Conservation (phyloP, 352 stramenopile genomes). For the Phytophthora pini region DNA sequence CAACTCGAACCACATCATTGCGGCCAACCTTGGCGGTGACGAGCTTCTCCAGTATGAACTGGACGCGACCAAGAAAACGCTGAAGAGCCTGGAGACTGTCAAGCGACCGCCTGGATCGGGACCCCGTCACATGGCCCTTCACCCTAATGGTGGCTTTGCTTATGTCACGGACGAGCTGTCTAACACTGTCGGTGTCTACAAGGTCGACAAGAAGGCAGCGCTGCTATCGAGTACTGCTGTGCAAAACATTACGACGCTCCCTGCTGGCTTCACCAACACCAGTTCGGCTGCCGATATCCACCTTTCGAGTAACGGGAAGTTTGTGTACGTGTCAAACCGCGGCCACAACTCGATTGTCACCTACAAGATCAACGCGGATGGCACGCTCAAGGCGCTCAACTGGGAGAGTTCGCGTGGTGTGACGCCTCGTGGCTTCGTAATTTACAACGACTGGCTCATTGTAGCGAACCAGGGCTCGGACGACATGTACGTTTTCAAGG, state of each 20-base stretch:
- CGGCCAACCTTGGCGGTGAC: conserved; percentile 66
- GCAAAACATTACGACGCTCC: conserved; percentile 63
- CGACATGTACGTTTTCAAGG: conserved; percentile 59
- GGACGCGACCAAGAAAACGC: conserved; percentile 40
- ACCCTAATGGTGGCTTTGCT: conserved; percentile 45
- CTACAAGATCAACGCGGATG: conserved; percentile 46
- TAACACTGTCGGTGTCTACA: conserved; percentile 69
- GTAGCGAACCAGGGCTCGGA: conserved; percentile 65
- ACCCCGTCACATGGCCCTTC: conserved; percentile 65
- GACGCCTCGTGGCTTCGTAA: conserved; percentile 46
- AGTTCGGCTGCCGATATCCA: conserved; percentile 52
- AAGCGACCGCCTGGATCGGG: conserved; percentile 47
- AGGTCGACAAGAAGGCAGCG: conserved; percentile 28
- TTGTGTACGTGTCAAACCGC: conserved; percentile 70
- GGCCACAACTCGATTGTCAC: conserved; percentile 66
- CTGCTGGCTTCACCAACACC: conserved; percentile 35
- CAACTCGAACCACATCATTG: conserved; percentile 47
- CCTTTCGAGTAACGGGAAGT: conserved; percentile 53
- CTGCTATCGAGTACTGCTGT: conserved; percentile 35
- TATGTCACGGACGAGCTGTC: conserved; percentile 67
- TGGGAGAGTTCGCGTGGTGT: conserved; percentile 49
- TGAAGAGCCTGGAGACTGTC: conserved; percentile 32
- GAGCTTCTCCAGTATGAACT: conserved; percentile 60
- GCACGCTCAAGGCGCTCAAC: conserved; percentile 40
- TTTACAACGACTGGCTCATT: conserved; percentile 57